Evolutionary conservation across 306 rosid genomes (phyloP).

Genomic region (Cercis canadensis): DNA sequence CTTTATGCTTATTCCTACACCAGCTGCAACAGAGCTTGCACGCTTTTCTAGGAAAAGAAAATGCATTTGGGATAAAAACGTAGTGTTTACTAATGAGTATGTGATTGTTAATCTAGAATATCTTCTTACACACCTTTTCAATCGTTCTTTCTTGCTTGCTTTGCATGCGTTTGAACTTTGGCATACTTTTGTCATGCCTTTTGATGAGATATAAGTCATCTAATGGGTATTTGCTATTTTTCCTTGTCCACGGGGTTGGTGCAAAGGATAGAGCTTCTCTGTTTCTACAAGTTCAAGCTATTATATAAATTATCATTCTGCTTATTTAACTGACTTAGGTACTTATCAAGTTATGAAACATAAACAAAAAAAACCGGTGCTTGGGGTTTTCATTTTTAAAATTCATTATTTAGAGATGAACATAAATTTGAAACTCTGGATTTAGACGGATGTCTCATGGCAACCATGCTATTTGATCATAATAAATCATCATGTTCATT

Average conservation of each 20-base stretch:
- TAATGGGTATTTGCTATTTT: background rate
- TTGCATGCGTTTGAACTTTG: conserved; percentile 9
- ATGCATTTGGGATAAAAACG: conserved; percentile 50
- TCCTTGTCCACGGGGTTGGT: conserved; percentile 5
- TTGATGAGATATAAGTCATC: background rate
- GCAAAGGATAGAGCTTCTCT: conserved; percentile 19
- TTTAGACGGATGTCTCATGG: background rate
- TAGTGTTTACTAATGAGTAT: conserved; percentile 63
- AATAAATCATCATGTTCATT: conserved; percentile 2
- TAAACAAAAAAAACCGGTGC: background rate
- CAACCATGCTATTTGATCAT: conserved; percentile 7
- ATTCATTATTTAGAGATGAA: conserved; percentile 4
- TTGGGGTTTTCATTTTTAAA: background rate
- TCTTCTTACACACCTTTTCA: conserved; percentile 21
- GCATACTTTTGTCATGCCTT: conserved; percentile 10
- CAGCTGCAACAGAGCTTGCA: conserved; percentile 52
- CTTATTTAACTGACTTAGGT: background rate
- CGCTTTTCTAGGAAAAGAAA: conserved; percentile 66
- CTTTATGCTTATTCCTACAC: conserved; percentile 57
- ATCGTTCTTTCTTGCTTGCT: conserved; percentile 17
- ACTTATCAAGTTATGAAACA: background rate
- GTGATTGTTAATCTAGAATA: conserved; percentile 39
- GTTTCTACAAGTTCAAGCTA: conserved; percentile 3
- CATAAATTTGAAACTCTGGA: conserved; percentile 10
- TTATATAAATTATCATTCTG: background rate